Evolutionary conservation across 73 alveolate genomes (phyloP), one percentile per base, ranked within the genome.

Genomic region (Breviolum minutum): DNA sequence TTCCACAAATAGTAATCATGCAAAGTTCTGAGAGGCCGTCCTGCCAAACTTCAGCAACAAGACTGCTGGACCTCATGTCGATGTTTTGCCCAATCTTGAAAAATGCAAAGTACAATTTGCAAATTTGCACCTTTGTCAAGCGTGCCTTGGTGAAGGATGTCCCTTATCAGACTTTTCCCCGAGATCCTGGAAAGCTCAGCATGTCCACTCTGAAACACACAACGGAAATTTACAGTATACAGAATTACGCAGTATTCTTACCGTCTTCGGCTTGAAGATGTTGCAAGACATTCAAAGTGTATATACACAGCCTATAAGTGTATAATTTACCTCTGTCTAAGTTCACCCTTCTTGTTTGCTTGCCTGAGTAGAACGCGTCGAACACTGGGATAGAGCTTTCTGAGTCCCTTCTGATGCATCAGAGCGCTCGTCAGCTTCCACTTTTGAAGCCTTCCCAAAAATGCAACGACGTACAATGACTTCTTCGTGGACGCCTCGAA

Each of bases 31-130:
- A 86, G 95, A 17, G 5, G 30, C 27, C 14, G 63, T 27, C 95
- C 32, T 87, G 95, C 95, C 95, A 87, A 11, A 87, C 95, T 30
- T 87, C 95, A 66, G 95, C 84, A 8, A n/a, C 95, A 24, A 87
- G 62, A 30, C 95, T 69, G 73, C 80, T 54, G 48, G 77, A 87
- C 95, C 95, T 87, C 60, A 10, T 5, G 79, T 9, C 86, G 10
- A 40, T 40, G 0, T 40, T 40, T 3, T 40, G 54, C 54, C 54
- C 54, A 40, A 40, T 40, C 54, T 40, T 40, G 54, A 40, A 40
- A 40, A 40, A 40, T 40, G 54, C 54, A 40, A 40, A 40, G 54
- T 40, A 40, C 54, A 40, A 40, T 40, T 40, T 40, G 54, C 54
- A 40, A 40, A 12, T 73, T 24, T 24, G 30, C 40, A 22, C 82